Base-by-base conservation (phyloP, 1,284 basidiomycete genomes). In the Anthracocystis walkeri region DNA sequence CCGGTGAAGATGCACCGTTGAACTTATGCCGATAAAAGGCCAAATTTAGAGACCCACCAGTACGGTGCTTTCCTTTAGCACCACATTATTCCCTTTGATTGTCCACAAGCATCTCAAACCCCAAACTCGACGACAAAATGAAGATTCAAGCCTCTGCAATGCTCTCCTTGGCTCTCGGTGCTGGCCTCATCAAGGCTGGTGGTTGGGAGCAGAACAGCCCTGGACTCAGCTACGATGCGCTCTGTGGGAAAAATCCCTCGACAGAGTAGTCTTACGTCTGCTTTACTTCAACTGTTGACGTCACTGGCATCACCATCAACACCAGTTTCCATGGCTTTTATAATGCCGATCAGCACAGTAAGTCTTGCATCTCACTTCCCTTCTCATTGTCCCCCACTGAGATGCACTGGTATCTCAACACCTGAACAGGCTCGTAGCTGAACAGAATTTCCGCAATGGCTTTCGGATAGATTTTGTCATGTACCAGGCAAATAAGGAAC, bases 241-340 rank as follows among this genome's bases (percentile, higher is more conserved):
- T 52, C 18, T 52, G 50, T 25, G 50, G 50, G 18, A 2, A 10
- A 7, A 1, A 14, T 18, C 27, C 50, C 14, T 27, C 33, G 12
- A 2, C 7, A 2, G 41, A 1, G 3, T 0, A 21, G n/a, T 16
- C 11, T 4, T 23, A 52, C 14, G 23, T 52, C 50, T 52, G 50
- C 35, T 52, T 52, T 11, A 21, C 11, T n/a, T 38, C 35, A 16
- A 5, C 7, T 2, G 3, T 1, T 25, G 35, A 40, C 20, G 50
- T 52, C 20, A 16, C 10, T 8, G 21, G 16, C 20, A 52, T 52
- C 35, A 25, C 50, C 3, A 12, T 7, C 14, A 27, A 27, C 14
- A 41, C 50, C 11, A 41, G 18, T 21, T 52, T 52, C 35, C 50
- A 41, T 31, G 50, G 50, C 20, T 52, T 41, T n/a, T 8, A 40